phyloP scores from a whole-genome alignment of 306 rosid genomes.

The Canavalia gladiata region DNA sequence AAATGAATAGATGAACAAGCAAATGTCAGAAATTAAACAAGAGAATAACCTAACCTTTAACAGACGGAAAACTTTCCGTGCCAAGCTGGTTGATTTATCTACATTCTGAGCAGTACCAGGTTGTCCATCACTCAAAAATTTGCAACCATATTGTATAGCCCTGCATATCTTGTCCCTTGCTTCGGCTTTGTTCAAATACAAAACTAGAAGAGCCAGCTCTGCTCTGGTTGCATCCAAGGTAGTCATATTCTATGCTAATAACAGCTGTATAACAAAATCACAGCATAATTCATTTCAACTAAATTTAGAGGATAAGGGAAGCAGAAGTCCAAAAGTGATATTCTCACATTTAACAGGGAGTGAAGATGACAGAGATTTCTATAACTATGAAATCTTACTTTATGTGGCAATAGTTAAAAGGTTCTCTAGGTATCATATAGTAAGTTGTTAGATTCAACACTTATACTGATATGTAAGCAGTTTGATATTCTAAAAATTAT shows the following conservation, averaged over 20 bases:
- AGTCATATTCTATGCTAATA: conserved; percentile 71
- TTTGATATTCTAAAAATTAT: too few species aligned
- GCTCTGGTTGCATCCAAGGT: conserved; percentile 91
- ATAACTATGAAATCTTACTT: neutral
- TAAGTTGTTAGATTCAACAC: neutral
- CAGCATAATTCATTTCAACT: conserved; percentile 29
- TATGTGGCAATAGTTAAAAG: neutral
- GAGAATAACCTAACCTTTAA: conserved; percentile 74
- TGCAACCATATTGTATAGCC: conserved; percentile 97
- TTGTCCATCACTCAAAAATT: conserved; percentile 90
- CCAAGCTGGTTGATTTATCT: conserved; percentile 93
- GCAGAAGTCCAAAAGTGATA: neutral
- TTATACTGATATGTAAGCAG: too few species aligned
- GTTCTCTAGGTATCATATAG: neutral
- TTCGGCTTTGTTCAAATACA: conserved; percentile 96
- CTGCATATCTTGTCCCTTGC: conserved; percentile 99
- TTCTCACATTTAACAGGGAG: conserved; percentile 16
- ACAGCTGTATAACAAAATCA: conserved; percentile 45
- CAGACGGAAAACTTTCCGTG: conserved; percentile 95
- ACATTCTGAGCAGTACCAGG: conserved; percentile 94
- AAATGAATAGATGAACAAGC: conserved; percentile 3
- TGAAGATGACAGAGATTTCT: neutral
- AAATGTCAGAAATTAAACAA: neutral
- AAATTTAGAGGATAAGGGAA: conserved; percentile 5
- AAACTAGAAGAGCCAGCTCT: conserved; percentile 85